Percentiles rank a stretch among this genome's conserved stretches.
These are phyloP conservation scores for Kwoniella sp. DNA, from an alignment of 768 basidiomycete species.

Conservation along the genomic window DNA sequence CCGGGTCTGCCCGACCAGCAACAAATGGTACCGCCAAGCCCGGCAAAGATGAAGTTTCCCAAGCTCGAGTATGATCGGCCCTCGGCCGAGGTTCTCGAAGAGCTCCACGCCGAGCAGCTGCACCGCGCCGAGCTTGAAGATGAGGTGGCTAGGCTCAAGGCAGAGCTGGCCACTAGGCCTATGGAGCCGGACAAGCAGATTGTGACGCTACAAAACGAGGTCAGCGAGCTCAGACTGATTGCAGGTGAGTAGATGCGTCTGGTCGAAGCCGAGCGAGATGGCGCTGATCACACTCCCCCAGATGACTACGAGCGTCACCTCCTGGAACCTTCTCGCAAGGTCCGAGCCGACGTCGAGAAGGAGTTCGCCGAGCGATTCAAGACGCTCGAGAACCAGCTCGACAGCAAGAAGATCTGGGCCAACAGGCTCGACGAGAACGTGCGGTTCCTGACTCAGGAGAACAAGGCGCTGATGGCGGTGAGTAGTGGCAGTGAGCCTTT, in stretches of 20 bases:
- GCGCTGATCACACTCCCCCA: conserved; percentile 3
- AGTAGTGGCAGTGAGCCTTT: no score
- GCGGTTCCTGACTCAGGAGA: conserved; percentile 34
- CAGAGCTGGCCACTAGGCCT: conserved; percentile 67
- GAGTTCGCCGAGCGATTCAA: conserved; percentile 40
- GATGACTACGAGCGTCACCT: conserved; percentile 48
- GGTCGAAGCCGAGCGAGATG: not conserved
- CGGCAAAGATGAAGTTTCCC: conserved; percentile 67
- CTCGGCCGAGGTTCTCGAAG: conserved; percentile 86
- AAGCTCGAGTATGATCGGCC: conserved; percentile 66
- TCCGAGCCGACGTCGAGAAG: conserved; percentile 48
- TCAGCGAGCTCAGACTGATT: conserved; percentile 67
- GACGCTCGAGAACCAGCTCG: conserved; percentile 31
- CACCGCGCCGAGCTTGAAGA: conserved; percentile 74
- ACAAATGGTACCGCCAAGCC: conserved; percentile 65
- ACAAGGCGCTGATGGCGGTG: conserved; percentile 29
- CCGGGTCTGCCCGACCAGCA: conserved; percentile 32
- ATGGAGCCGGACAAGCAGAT: conserved; percentile 71
- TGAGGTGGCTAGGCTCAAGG: conserved; percentile 79
- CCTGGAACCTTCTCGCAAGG: conserved; percentile 42
- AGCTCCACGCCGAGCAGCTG: conserved; percentile 70
- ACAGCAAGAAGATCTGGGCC: conserved; percentile 42
- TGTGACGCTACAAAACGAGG: conserved; percentile 66
- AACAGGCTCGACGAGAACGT: conserved; percentile 44
- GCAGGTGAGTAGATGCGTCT: conserved; percentile 28